These are phyloP conservation scores for Tremella mesenterica DNA, from an alignment of 768 basidiomycete species.

Conservation along the genomic window DNA sequence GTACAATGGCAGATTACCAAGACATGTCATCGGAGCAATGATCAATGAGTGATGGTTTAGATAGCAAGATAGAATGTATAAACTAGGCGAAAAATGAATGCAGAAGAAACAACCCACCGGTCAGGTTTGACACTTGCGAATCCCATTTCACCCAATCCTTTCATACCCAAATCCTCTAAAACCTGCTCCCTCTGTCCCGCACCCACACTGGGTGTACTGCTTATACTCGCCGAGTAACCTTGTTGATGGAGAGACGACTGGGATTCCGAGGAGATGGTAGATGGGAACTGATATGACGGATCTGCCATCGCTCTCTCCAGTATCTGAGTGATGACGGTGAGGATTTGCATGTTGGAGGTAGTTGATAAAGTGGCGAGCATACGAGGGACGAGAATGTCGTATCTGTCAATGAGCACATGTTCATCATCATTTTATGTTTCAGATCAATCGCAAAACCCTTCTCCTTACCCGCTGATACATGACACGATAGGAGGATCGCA, in stretches of 20 bases:
- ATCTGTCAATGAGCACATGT: slow-evolving; percentile 11
- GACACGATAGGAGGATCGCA: no score
- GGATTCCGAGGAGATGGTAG: not conserved
- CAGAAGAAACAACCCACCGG: no score
- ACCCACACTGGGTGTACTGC: slow-evolving; percentile 9
- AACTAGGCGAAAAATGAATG: no score
- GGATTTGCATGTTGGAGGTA: slow-evolving; percentile 21
- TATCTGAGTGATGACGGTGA: slow-evolving; percentile 20
- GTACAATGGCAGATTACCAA: slow-evolving; percentile 1
- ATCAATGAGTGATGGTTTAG: no score
- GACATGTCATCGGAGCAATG: no score
- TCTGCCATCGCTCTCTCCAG: slow-evolving; percentile 25
- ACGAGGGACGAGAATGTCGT: slow-evolving; percentile 30
- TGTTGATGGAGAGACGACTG: slow-evolving; percentile 9
- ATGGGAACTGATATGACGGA: slow-evolving; percentile 22
- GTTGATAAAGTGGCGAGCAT: slow-evolving; percentile 22
- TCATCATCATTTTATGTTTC: not conserved
- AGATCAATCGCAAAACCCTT: no score
- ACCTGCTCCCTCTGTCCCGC: slow-evolving; percentile 14
- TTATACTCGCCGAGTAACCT: slow-evolving; percentile 15
- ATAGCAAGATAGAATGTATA: no score
- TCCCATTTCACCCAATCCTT: slow-evolving; percentile 25
- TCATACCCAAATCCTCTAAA: slow-evolving; percentile 38
- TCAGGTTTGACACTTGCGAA: slow-evolving; percentile 28
- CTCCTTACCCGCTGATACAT: no score